A percentile compares a stretch with the other conserved stretches of the same genome.
These are phyloP conservation scores for Aureobasidium pullulans DNA, from an alignment of 2,329 filamentous ascomycete genomes.

Conservation along the genomic window DNA sequence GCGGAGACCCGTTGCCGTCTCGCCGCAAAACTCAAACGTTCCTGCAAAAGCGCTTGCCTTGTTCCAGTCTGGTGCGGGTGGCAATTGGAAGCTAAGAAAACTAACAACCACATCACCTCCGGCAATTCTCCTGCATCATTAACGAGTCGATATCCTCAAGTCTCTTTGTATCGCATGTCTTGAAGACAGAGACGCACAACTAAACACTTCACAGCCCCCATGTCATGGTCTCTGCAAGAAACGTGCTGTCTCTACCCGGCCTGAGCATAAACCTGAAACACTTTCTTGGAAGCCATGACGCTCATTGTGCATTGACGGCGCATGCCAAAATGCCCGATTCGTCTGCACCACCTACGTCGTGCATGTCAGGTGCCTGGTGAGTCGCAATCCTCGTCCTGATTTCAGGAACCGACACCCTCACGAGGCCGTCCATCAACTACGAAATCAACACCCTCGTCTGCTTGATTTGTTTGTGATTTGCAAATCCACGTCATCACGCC, in stretches of 20 bases:
- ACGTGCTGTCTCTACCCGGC: neutral
- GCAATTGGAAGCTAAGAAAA: conserved; percentile 1
- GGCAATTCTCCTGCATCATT: neutral
- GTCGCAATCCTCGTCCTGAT: neutral
- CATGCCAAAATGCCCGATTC: conserved; percentile 5
- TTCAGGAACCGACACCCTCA: neutral
- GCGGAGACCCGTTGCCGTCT: conserved; percentile 11
- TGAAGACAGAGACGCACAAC: neutral
- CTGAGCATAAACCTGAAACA: conserved; percentile 5
- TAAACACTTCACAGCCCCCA: neutral
- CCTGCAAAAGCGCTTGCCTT: neutral
- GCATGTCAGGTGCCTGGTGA: neutral
- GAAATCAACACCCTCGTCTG: neutral
- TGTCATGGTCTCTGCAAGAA: neutral
- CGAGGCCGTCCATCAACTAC: neutral
- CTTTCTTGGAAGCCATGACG: neutral
- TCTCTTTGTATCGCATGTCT: neutral
- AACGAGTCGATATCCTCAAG: neutral
- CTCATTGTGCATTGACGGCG: conserved; percentile 4
- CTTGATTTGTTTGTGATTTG: neutral
- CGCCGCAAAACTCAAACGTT: conserved; percentile 10
- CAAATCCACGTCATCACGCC: neutral
- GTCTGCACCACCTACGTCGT: neutral
- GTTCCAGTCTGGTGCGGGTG: conserved; percentile 5
- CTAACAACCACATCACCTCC: neutral